Conservation (phyloP, 345 rosid genomes). For the Lepidium sativum region DNA sequence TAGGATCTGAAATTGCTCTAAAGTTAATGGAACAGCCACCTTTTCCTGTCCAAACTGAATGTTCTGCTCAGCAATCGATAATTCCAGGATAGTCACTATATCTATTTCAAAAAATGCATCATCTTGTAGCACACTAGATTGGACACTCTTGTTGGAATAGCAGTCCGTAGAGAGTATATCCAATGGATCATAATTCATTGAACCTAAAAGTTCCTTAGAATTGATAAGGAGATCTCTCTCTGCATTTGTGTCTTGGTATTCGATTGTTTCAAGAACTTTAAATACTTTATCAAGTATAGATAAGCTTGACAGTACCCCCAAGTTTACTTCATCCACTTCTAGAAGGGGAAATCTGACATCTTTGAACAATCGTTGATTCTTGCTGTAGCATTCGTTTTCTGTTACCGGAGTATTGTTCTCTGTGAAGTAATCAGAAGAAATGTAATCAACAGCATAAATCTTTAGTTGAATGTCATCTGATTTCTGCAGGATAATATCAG, state of each 20-base stretch:
- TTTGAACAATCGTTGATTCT: constrained; percentile 28
- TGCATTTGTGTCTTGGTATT: constrained; percentile 26
- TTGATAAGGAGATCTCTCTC: constrained; percentile 21
- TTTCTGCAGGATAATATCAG: constrained; percentile 24
- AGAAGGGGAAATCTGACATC: constrained; percentile 42
- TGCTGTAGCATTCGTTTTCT: constrained; percentile 41
- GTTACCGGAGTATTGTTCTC: constrained; percentile 23
- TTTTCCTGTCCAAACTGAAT: constrained; percentile 25
- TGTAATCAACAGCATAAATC: constrained; percentile 44
- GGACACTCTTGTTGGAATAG: constrained; percentile 32
- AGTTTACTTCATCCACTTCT: constrained; percentile 62
- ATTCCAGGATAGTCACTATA: constrained; percentile 39
- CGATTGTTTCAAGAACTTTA: constrained; percentile 35
- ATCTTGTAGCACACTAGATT: constrained; percentile 29
- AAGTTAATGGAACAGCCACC: constrained; percentile 22
- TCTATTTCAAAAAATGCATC: constrained; percentile 34
- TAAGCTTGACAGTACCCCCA: constrained; percentile 29
- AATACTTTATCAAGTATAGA: constrained; percentile 40
- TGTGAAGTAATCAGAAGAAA: constrained; percentile 34
- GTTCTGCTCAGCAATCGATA: constrained; percentile 14
- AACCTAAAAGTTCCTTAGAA: constrained; percentile 39
- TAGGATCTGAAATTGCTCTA: constrained; percentile 52
- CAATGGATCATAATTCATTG: constrained; percentile 28
- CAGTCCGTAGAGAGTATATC: constrained; percentile 43
- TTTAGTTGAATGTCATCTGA: constrained; percentile 36